phyloP scores from a whole-genome alignment of 345 rosid genomes.

The Brassica rapa region DNA sequence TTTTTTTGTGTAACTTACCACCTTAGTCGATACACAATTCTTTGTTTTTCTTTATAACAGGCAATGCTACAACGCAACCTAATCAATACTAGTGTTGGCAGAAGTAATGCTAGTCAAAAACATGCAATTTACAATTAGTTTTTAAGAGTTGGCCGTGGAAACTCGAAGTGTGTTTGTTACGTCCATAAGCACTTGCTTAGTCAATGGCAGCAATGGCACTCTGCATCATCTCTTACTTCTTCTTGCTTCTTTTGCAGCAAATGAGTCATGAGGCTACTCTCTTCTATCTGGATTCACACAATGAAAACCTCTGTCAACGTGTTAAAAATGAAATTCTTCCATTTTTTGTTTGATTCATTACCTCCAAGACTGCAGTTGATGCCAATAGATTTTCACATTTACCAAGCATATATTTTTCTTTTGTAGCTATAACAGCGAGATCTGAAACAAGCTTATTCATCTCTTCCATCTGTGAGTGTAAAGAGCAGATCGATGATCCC shows the following conservation, averaged over 20 bases:
- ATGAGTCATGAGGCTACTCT: constrained; percentile 63
- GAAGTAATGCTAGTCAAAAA: background rate
- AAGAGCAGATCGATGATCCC: constrained; percentile 70
- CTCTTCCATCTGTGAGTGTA: constrained; percentile 64
- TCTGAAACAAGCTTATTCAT: constrained; percentile 60
- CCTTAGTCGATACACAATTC: constrained; percentile 7
- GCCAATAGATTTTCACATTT: constrained; percentile 70
- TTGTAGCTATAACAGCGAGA: constrained; percentile 56
- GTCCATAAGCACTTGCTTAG: constrained; percentile 38
- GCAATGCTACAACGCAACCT: no score
- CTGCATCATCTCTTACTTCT: constrained; percentile 31
- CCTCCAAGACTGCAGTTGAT: constrained; percentile 74
- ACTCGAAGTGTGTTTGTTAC: constrained; percentile 22
- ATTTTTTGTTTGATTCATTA: constrained; percentile 28
- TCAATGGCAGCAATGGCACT: constrained; percentile 37
- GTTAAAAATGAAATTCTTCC: constrained; percentile 5
- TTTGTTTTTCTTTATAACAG: background rate
- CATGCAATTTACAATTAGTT: constrained; percentile 45
- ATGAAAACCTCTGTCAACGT: background rate
- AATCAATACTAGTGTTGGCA: no score
- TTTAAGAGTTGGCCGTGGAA: constrained; percentile 36
- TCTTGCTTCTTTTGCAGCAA: constrained; percentile 61
- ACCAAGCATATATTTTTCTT: constrained; percentile 61
- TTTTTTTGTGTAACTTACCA: background rate
- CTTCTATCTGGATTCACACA: constrained; percentile 50